These are phyloP conservation scores for Fusarium papillatum DNA, from an alignment of 2,329 filamentous ascomycete species.

Conservation along the genomic window DNA sequence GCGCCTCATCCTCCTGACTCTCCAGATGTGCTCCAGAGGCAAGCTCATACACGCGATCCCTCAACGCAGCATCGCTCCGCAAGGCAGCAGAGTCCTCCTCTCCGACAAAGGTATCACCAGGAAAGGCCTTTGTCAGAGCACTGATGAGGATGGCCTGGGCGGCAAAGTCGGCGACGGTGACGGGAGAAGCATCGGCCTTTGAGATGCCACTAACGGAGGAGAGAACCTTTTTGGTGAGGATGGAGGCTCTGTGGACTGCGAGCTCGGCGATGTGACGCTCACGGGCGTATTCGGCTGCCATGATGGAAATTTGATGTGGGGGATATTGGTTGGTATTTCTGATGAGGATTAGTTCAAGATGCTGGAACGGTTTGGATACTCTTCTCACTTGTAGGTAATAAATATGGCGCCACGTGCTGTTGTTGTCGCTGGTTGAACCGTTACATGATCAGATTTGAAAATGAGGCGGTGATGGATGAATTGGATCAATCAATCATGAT, in stretches of 20 bases:
- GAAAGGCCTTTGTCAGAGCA: conserved; percentile 66
- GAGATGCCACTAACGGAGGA: conserved; percentile 62
- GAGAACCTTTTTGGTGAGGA: conserved; percentile 66
- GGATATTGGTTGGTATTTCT: background rate
- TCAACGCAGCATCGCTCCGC: conserved; percentile 60
- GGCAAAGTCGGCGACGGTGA: conserved; percentile 75
- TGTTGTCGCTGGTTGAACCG: background rate
- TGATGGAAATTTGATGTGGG: conserved; percentile 16
- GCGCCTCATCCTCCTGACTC: conserved; percentile 20
- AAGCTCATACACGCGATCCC: conserved; percentile 68
- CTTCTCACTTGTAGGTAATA: background rate
- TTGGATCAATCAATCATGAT: conserved; percentile 1
- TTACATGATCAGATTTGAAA: conserved; percentile 4
- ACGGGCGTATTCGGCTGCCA: conserved; percentile 39
- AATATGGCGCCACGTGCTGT: background rate
- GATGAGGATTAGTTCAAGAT: background rate
- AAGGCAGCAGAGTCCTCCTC: conserved; percentile 71
- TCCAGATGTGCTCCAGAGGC: conserved; percentile 49
- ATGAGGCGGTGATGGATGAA: conserved; percentile 7
- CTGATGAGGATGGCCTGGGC: conserved; percentile 73
- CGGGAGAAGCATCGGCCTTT: conserved; percentile 71
- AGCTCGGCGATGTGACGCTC: conserved; percentile 53
- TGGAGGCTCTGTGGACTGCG: conserved; percentile 67
- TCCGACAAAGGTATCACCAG: conserved; percentile 69
- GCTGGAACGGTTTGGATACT: too few species aligned